Percentiles rank a stretch among this genome's conserved stretches.
Conservation (phyloP, 164 flowering plant species). For the Berberis thunbergii region DNA sequence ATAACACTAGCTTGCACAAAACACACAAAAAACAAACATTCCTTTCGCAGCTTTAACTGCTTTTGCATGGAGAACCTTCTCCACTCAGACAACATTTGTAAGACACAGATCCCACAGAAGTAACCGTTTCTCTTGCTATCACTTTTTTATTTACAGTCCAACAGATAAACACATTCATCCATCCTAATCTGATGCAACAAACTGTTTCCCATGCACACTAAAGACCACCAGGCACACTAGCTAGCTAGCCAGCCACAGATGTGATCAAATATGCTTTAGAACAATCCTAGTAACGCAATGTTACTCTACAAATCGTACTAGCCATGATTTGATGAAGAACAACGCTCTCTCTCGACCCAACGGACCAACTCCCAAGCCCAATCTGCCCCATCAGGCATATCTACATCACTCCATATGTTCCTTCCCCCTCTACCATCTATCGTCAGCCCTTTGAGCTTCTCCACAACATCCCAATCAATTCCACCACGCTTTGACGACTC, state of each 20-base stretch:
- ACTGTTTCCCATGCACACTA: too few relatives aligned
- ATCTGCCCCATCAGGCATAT: background rate
- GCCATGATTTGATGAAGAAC: background rate
- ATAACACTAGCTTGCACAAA: background rate
- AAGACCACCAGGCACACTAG: too few relatives aligned
- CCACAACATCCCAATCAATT: constrained; percentile 11
- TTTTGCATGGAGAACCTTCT: background rate
- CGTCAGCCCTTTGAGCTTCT: constrained; percentile 18
- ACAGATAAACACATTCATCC: too few relatives aligned
- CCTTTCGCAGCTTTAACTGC: background rate
- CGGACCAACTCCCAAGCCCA: background rate
- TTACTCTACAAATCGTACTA: background rate
- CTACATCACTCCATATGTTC: background rate
- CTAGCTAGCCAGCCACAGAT: too few relatives aligned
- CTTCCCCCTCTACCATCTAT: background rate
- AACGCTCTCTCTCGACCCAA: background rate
- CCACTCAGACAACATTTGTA: background rate
- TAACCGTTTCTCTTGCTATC: background rate
- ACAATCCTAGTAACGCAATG: too few relatives aligned
- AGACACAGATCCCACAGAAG: background rate
- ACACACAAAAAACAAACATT: background rate
- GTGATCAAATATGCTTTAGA: too few relatives aligned
- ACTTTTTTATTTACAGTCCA: too few relatives aligned
- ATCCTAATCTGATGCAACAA: too few relatives aligned
- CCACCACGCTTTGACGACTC: too few relatives aligned